Percentiles rank a stretch among this genome's conserved stretches.
These are phyloP conservation scores for Stentor coeruleus DNA, from an alignment of 73 alveolate species.

Conservation along the genomic window DNA sequence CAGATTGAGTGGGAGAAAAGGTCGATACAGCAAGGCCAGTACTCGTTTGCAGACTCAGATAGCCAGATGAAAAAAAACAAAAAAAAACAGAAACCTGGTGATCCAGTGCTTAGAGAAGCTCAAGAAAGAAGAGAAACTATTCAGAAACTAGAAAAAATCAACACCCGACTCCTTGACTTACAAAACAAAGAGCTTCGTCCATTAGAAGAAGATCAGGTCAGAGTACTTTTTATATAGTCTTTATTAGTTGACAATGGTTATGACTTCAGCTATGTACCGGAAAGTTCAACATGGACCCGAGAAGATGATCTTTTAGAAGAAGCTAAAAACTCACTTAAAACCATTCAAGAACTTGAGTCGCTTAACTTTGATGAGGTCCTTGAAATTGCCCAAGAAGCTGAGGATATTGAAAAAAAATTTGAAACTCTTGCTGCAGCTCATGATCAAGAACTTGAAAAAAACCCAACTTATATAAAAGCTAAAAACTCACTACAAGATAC, in stretches of 20 bases:
- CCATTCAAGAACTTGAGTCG: neutral
- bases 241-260: neutral
- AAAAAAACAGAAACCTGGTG: neutral
- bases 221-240: neutral
- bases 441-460: neutral
- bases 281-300: neutral
- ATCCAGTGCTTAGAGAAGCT: slow-evolving; percentile 19
- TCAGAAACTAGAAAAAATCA: neutral
- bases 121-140: slow-evolving; percentile 5
- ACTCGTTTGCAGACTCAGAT: neutral
- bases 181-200: neutral
- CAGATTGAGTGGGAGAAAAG: slow-evolving; percentile 9
- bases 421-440: neutral
- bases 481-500: neutral
- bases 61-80: neutral
- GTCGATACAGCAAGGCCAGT: neutral
- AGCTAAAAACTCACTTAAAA: neutral
- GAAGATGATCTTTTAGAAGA: neutral
- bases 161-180: neutral
- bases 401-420: neutral
- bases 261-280: neutral
- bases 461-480: neutral
- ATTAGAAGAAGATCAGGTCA: neutral
- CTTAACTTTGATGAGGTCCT: neutral
- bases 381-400: neutral